Percentiles rank a stretch among this genome's conserved stretches.
These are phyloP conservation scores for Taphrina betulina DNA, from an alignment of 1,139 yeast species.

Conservation along the genomic window DNA sequence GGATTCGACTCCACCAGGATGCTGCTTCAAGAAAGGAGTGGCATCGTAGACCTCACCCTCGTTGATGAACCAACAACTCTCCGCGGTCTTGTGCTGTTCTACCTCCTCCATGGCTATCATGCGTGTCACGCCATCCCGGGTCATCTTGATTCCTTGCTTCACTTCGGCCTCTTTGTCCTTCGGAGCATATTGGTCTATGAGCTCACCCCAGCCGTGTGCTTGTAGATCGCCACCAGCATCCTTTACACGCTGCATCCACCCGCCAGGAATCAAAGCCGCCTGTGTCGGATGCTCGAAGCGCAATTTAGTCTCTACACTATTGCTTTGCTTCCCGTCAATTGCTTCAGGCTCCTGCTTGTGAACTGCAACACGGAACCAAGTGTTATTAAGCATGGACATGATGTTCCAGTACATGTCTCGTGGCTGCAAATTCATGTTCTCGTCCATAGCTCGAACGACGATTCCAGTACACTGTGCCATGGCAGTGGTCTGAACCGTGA, in stretches of 20 bases:
- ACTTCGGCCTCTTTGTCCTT: not conserved
- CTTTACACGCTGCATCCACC: constrained; percentile 47
- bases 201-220: constrained; percentile 44
- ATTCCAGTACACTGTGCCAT: constrained; percentile 41
- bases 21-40: constrained; percentile 72
- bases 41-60: constrained; percentile 66
- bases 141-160: constrained; percentile 37
- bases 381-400: constrained; percentile 46
- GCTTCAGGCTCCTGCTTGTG: constrained; percentile 35
- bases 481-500: constrained; percentile 39
- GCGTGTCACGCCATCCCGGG: constrained; percentile 34
- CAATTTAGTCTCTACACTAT: constrained; percentile 34
- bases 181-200: constrained; percentile 35
- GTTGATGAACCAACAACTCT: constrained; percentile 56
- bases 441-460: constrained; percentile 46
- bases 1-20: constrained; percentile 64
- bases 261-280: constrained; percentile 42
- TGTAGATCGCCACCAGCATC: constrained; percentile 44
- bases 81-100: constrained; percentile 46
- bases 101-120: constrained; percentile 51
- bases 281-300: constrained; percentile 44
- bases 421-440: constrained; percentile 45
- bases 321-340: constrained; percentile 3
- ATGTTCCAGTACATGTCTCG: constrained; percentile 47
- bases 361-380: constrained; percentile 47